A percentile compares a stretch with the other conserved stretches of the same genome.
Evolutionary conservation across 2,329 filamentous ascomycete genomes (phyloP).

Genomic region (Aspergillus puulaauensis): DNA sequence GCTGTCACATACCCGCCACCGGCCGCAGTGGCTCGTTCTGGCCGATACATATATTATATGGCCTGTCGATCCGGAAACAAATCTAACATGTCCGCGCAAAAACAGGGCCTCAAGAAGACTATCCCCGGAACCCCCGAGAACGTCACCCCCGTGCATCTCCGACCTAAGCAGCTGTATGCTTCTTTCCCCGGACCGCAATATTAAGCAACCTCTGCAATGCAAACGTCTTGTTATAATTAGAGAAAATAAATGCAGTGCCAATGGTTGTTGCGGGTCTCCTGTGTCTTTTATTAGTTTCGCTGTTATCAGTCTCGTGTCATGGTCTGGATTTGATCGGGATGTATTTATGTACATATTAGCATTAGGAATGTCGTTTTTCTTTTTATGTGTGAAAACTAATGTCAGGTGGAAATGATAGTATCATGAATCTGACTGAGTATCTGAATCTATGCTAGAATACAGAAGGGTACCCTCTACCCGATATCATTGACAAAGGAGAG

Average conservation of each 20-base stretch:
- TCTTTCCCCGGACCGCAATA: slow-evolving; percentile 40
- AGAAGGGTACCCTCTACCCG: slow-evolving; percentile 11
- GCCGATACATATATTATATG: background rate
- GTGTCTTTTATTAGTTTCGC: slow-evolving; percentile 20
- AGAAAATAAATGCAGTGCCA: slow-evolving; percentile 5
- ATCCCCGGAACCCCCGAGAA: slow-evolving; percentile 72
- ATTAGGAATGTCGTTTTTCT: slow-evolving; percentile 32
- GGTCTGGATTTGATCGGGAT: slow-evolving; percentile 22
- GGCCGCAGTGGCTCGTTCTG: background rate
- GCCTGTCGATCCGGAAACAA: background rate
- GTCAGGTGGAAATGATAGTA: background rate
- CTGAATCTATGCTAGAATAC: slow-evolving; percentile 16
- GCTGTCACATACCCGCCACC: background rate
- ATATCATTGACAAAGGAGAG: slow-evolving; percentile 8
- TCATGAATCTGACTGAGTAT: background rate
- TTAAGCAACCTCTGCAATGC: slow-evolving; percentile 17
- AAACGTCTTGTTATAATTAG: background rate
- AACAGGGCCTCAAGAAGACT: slow-evolving; percentile 75
- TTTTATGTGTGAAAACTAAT: background rate
- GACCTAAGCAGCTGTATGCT: slow-evolving; percentile 52
- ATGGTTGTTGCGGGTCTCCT: slow-evolving; percentile 4
- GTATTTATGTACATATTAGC: slow-evolving; percentile 42
- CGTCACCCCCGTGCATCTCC: slow-evolving; percentile 71
- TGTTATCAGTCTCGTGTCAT: slow-evolving; percentile 21
- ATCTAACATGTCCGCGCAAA: background rate